phyloP scores from a whole-genome alignment of 805 yeast species.

The Barnettozyma wickerhamii region DNA sequence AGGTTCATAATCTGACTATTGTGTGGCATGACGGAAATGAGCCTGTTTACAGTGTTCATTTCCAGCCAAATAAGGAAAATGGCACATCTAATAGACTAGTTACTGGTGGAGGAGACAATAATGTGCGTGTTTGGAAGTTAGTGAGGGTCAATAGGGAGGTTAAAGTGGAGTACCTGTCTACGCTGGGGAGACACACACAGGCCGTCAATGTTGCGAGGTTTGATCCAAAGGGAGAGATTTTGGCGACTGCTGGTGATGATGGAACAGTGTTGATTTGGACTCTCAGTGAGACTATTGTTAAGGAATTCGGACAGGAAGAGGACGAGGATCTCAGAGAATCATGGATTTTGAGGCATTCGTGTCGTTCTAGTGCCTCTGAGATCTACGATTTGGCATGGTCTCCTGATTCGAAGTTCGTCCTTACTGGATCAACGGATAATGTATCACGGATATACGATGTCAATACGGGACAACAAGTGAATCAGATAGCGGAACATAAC shows the following conservation, averaged over 20 bases:
- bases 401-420: constrained; percentile 69
- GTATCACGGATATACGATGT: constrained; percentile 64
- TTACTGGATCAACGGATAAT: constrained; percentile 93
- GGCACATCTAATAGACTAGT: constrained; percentile 48
- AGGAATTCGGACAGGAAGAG: constrained; percentile 50
- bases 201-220: constrained; percentile 92
- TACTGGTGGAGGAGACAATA: constrained; percentile 94
- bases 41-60: constrained; percentile 66
- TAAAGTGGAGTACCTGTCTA: constrained; percentile 69
- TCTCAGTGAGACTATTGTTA: constrained; percentile 45
- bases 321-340: constrained; percentile 60
- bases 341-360: constrained; percentile 63
- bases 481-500: constrained; percentile 64
- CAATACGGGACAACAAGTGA: constrained; percentile 49
- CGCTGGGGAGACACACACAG: constrained; percentile 84
- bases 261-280: constrained; percentile 85
- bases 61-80: constrained; percentile 42
- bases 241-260: constrained; percentile 95
- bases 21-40: constrained; percentile 75
- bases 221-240: constrained; percentile 57
- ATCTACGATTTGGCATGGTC: constrained; percentile 93
- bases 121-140: constrained; percentile 56
- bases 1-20: constrained; percentile 47
- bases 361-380: constrained; percentile 63
- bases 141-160: constrained; percentile 20